These are phyloP conservation scores for Cyclocybe aegerita DNA, from an alignment of 768 basidiomycete genomes.

Conservation along the genomic window DNA sequence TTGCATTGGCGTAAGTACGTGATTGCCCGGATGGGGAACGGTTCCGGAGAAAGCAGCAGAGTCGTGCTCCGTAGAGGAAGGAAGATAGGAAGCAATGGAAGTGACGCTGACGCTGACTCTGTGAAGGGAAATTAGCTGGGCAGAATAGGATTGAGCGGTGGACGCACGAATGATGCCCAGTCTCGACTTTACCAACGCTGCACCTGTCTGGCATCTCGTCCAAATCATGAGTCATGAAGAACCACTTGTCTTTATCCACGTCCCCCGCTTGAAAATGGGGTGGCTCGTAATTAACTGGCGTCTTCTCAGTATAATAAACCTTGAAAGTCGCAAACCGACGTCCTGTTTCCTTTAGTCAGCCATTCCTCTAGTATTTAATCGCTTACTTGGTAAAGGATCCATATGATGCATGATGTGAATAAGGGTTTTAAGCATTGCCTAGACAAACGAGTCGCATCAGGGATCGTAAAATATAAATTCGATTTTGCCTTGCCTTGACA, in stretches of 20 bases:
- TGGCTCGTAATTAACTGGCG: constrained; percentile 84
- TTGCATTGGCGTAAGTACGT: constrained; percentile 53
- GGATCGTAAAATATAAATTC: background rate
- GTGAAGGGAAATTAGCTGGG: background rate
- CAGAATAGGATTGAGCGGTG: background rate
- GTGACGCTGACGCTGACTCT: constrained; percentile 73
- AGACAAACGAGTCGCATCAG: background rate
- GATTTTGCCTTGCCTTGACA: constrained; percentile 53
- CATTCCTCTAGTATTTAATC: background rate
- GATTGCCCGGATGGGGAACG: constrained; percentile 28
- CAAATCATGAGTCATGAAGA: constrained; percentile 74
- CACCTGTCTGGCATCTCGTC: constrained; percentile 75
- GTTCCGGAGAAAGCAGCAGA: constrained; percentile 56
- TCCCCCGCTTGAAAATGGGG: constrained; percentile 77
- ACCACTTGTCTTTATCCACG: constrained; percentile 71
- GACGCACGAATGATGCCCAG: constrained; percentile 72
- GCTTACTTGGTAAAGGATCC: constrained; percentile 72
- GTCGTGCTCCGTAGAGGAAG: constrained; percentile 59
- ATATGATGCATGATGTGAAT: constrained; percentile 79
- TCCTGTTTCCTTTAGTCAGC: constrained; percentile 35
- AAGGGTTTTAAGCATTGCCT: constrained; percentile 77
- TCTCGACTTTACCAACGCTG: constrained; percentile 64
- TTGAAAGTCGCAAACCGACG: constrained; percentile 89
- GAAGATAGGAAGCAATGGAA: constrained; percentile 74
- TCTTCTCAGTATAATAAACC: constrained; percentile 76